Conservation (phyloP, 768 basidiomycete genomes). For the Suillus weaverae region DNA sequence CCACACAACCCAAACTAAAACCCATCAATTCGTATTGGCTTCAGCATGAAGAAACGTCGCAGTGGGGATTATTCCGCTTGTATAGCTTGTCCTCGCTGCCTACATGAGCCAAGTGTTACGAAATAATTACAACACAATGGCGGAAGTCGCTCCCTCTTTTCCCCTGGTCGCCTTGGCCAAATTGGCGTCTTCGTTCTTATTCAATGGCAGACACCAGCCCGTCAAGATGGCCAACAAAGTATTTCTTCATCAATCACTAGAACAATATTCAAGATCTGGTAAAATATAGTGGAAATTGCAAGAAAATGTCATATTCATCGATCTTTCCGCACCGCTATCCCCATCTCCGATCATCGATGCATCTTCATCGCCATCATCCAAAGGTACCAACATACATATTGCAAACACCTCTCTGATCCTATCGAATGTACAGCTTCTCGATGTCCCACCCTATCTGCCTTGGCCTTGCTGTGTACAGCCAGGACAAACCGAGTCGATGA, state of each 20-base stretch:
- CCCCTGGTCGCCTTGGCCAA: slow-evolving; percentile 5
- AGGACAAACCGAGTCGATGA: slow-evolving; percentile 38
- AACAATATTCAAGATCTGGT: background rate
- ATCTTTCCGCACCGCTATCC: slow-evolving; percentile 1
- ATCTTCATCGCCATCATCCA: background rate
- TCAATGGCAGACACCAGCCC: background rate
- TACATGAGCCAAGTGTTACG: slow-evolving; percentile 31
- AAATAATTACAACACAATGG: slow-evolving; percentile 31
- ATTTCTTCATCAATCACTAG: background rate
- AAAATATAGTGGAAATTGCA: background rate
- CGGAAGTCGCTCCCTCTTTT: slow-evolving; percentile 13
- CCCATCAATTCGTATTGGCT: slow-evolving; percentile 9
- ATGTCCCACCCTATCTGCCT: slow-evolving; percentile 6
- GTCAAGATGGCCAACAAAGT: background rate
- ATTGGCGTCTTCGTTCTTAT: slow-evolving; percentile 14
- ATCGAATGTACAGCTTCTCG: slow-evolving; percentile 4
- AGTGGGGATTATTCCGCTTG: slow-evolving; percentile 13
- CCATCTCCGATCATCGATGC: slow-evolving; percentile 19
- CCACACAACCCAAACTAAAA: background rate
- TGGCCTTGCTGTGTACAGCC: slow-evolving; percentile 21
- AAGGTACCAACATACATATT: background rate
- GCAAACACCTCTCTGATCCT: background rate
- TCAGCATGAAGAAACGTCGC: slow-evolving; percentile 12
- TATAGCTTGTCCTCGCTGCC: slow-evolving; percentile 15
- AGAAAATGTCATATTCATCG: slow-evolving; percentile 2